Conservation (phyloP, 2,329 filamentous ascomycete species). For the Lecanicillium sp. region DNA sequence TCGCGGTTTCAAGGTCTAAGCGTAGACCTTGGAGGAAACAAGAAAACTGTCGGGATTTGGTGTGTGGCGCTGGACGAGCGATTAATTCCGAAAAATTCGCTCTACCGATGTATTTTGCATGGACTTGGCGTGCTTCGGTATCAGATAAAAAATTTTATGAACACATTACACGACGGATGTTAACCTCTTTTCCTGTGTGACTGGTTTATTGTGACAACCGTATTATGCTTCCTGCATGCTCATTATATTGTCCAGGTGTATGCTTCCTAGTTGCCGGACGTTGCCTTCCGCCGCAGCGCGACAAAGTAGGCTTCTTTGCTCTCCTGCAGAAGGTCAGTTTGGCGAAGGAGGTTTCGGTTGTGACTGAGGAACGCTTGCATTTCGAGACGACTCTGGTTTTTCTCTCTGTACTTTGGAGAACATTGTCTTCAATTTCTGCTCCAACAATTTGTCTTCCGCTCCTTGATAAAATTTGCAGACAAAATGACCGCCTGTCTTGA, state of each 20-base stretch:
- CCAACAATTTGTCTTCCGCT: conserved; percentile 72
- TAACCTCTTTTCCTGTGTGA: neutral
- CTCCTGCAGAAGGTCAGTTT: conserved; percentile 25
- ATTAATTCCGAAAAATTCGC: conserved; percentile 24
- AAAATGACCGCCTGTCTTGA: conserved; percentile 79
- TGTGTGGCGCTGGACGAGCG: conserved; percentile 21
- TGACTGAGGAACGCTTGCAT: conserved; percentile 51
- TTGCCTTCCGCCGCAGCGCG: conserved; percentile 60
- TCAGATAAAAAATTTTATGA: conserved; percentile 31
- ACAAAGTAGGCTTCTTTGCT: conserved; percentile 80
- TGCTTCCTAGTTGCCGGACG: neutral
- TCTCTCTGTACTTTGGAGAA: conserved; percentile 78
- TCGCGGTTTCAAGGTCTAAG: conserved; percentile 99
- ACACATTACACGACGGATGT: conserved; percentile 3
- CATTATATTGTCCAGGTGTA: too few species aligned
- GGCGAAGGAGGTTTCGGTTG: neutral
- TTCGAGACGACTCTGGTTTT: conserved; percentile 87
- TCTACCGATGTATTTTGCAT: conserved; percentile 34
- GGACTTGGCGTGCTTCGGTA: conserved; percentile 44
- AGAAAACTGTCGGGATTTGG: neutral
- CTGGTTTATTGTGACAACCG: conserved; percentile 24
- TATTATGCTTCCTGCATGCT: conserved; percentile 18
- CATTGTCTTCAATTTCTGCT: conserved; percentile 65
- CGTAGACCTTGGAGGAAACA: neutral
- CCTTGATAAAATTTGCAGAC: conserved; percentile 98